Percentiles rank a stretch among this genome's conserved stretches.
These are phyloP conservation scores for Pythium dissimile DNA, from an alignment of 352 stramenopile genomes.

Conservation along the genomic window DNA sequence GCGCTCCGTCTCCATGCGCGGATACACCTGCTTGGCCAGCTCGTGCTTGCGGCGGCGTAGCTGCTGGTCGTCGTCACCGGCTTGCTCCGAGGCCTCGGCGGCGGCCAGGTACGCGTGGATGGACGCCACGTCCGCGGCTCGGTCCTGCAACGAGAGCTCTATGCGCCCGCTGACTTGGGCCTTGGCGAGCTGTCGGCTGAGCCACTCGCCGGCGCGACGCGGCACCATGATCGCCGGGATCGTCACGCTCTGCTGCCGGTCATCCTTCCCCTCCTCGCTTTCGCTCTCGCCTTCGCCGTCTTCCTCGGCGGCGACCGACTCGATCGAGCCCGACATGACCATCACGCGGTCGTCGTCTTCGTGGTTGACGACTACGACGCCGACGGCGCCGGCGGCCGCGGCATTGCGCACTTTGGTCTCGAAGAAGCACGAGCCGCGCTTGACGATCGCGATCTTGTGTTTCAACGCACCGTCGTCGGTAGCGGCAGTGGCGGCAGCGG, in stretches of 20 bases:
- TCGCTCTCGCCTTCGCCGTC: slow-evolving; percentile 8
- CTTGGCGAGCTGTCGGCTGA: slow-evolving; percentile 20
- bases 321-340: slow-evolving; percentile 62
- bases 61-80: not conserved
- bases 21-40: slow-evolving; percentile 24
- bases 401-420: slow-evolving; percentile 69
- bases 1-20: slow-evolving; percentile 29
- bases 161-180: slow-evolving; percentile 27
- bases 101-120: slow-evolving; percentile 2
- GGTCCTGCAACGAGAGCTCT: slow-evolving; percentile 36
- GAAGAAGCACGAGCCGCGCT: slow-evolving; percentile 65
- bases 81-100: slow-evolving; percentile 6
- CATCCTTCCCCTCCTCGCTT: not conserved
- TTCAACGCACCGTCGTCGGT: too few relatives aligned
- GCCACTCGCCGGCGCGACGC: slow-evolving; percentile 56
- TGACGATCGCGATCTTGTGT: slow-evolving; percentile 50
- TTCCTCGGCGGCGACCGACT: not conserved
- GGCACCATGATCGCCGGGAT: slow-evolving; percentile 68
- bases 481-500: too few relatives aligned
- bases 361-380: slow-evolving; percentile 64
- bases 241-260: slow-evolving; percentile 16
- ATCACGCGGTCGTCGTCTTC: slow-evolving; percentile 65
- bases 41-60: not conserved
- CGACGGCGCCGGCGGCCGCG: slow-evolving; percentile 35
- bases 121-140: slow-evolving; percentile 2